Conservation (phyloP, 2,329 filamentous ascomycete genomes). For the Grosmannia penicillata region DNA sequence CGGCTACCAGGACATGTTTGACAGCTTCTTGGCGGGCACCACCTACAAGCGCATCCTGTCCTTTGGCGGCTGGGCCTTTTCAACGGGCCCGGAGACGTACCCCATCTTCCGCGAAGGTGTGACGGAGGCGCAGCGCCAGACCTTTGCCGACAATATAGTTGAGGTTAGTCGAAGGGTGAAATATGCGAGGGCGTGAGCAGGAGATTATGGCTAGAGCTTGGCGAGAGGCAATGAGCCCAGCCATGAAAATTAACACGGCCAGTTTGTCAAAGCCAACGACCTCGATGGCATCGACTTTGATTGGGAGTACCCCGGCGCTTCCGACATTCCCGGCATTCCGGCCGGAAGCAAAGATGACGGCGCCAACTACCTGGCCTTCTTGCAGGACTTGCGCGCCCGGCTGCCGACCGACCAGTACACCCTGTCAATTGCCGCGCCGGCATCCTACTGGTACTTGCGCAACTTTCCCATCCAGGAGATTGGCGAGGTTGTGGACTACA, state of each 20-base stretch:
- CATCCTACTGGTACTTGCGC: slow-evolving; percentile 19
- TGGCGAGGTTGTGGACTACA: slow-evolving; percentile 15
- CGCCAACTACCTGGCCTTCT: slow-evolving; percentile 20
- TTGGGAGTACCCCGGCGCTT: slow-evolving; percentile 5
- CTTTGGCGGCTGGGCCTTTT: slow-evolving; percentile 30
- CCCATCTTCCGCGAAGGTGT: slow-evolving; percentile 18
- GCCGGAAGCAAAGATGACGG: slow-evolving; percentile 14
- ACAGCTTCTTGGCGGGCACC: slow-evolving; percentile 13
- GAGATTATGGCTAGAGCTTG: too few species aligned
- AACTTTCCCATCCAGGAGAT: slow-evolving; percentile 17
- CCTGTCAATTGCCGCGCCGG: slow-evolving; percentile 14
- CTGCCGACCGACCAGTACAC: slow-evolving; percentile 11
- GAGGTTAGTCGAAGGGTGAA: too few species aligned
- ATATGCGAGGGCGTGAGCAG: too few species aligned
- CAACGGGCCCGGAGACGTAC: slow-evolving; percentile 20
- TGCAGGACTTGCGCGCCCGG: slow-evolving; percentile 10
- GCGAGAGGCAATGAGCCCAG: too few species aligned
- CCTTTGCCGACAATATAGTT: slow-evolving; percentile 6
- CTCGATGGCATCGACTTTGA: slow-evolving; percentile 8
- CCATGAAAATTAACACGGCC: too few species aligned
- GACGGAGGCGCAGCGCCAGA: slow-evolving; percentile 4
- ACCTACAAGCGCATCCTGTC: slow-evolving; percentile 23
- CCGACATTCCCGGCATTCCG: slow-evolving; percentile 17
- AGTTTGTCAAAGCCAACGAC: slow-evolving; percentile 3
- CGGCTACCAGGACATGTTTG: slow-evolving; percentile 14